Evolutionary conservation across 2,329 filamentous ascomycete species (phyloP).

Genomic region (Colletotrichum shisoi): DNA sequence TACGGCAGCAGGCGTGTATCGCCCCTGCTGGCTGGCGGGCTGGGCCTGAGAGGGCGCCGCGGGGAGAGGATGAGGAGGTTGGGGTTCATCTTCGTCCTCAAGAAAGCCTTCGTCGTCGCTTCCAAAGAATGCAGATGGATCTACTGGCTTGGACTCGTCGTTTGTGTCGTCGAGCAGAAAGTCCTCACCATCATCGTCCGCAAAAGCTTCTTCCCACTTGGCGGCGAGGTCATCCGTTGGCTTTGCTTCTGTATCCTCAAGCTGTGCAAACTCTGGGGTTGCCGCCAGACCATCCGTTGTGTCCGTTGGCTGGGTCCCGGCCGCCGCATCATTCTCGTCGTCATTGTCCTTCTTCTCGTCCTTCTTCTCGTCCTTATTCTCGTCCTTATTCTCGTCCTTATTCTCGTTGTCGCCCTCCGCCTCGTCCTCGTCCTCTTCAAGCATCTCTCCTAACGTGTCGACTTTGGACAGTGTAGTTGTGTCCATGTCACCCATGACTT

Average conservation of each 20-base stretch:
- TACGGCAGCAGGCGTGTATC: constrained; percentile 31
- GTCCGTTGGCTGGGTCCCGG: not conserved
- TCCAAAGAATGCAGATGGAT: constrained; percentile 73
- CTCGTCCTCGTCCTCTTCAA: constrained; percentile 45
- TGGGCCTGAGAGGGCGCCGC: constrained; percentile 18
- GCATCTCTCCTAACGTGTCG: constrained; percentile 45
- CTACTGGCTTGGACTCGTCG: constrained; percentile 58
- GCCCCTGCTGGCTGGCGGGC: constrained; percentile 31
- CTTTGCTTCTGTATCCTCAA: constrained; percentile 41
- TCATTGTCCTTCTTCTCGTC: constrained; percentile 35
- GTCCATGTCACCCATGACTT: constrained; percentile 66
- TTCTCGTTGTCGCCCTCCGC: no score
- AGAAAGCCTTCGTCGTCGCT: constrained; percentile 89
- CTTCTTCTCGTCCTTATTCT: no score
- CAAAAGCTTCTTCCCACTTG: constrained; percentile 84
- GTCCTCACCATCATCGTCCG: constrained; percentile 73
- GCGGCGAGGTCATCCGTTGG: constrained; percentile 73
- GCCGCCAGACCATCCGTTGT: not conserved
- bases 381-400: no score
- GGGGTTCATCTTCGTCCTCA: constrained; percentile 67
- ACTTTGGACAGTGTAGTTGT: constrained; percentile 44
- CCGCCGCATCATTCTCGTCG: constrained; percentile 42
- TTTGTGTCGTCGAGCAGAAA: constrained; percentile 67
- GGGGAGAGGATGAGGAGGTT: constrained; percentile 39
- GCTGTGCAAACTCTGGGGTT: constrained; percentile 18